Conservation (phyloP, 2,329 filamentous ascomycete genomes). For the Cercospora sesami region DNA sequence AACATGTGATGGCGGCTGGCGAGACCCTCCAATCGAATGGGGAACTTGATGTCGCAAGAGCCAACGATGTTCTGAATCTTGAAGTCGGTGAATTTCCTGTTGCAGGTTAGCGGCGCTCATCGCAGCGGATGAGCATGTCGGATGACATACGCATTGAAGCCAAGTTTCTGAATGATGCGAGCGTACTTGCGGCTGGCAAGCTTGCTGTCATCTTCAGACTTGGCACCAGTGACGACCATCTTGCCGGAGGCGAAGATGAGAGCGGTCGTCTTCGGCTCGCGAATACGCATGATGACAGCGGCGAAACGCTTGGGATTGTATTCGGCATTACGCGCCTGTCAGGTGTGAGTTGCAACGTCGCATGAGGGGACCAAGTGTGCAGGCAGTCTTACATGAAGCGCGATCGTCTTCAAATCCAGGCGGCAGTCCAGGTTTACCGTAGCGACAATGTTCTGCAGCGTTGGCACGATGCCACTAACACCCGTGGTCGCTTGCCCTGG, state of each 20-base stretch:
- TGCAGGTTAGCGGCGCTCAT: slow-evolving; percentile 5
- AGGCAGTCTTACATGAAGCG: slow-evolving; percentile 62
- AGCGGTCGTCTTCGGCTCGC: slow-evolving; percentile 96
- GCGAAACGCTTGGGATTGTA: slow-evolving; percentile 79
- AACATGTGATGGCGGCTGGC: slow-evolving; percentile 98
- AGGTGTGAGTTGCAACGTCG: slow-evolving; percentile 3
- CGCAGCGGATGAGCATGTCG: slow-evolving; percentile 9
- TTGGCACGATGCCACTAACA: slow-evolving; percentile 41
- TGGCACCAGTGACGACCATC: slow-evolving; percentile 98
- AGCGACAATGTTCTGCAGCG: slow-evolving; percentile 57
- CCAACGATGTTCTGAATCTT: slow-evolving; percentile 99
- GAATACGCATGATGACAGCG: slow-evolving; percentile 86
- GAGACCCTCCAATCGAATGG: slow-evolving; percentile 92
- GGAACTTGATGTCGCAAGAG: slow-evolving; percentile 99
- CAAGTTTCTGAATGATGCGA: slow-evolving; percentile 98
- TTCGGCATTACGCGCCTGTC: slow-evolving; percentile 75
- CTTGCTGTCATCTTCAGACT: slow-evolving; percentile 97
- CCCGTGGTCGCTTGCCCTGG: slow-evolving; percentile 71
- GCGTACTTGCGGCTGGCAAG: slow-evolving; percentile 96
- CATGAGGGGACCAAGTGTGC: background rate
- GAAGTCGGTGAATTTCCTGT: slow-evolving; percentile 90
- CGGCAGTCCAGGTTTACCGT: slow-evolving; percentile 98
- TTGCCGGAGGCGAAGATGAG: slow-evolving; percentile 98
- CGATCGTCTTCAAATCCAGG: slow-evolving; percentile 97
- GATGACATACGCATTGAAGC: slow-evolving; percentile 66